Evolutionary conservation across 2,329 filamentous ascomycete species (phyloP), one percentile per base, ranked within the genome.

Genomic region (Pezicula carpinea): DNA sequence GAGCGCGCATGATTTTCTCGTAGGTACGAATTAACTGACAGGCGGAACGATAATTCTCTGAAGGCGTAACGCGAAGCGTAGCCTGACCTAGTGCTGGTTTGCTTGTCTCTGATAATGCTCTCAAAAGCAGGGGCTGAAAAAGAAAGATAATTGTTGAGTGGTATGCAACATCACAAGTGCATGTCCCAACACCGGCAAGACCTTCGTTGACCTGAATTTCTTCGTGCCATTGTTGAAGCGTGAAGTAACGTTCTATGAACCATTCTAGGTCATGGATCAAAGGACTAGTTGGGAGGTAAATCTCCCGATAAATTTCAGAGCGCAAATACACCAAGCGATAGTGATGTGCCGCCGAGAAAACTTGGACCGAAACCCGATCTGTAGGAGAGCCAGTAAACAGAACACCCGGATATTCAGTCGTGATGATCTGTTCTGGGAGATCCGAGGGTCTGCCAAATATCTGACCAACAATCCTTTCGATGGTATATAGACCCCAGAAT

Each of bases 401-500:
- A 29, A 29, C 13, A 29, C 26, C 26, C 4, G 63, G 64, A 51
- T 67, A 67, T 26, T 65, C 58, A 3, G 62, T 62, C 1, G 63
- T 66, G 46, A 67, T 67, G 38, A 66, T 65, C 1, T 63, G 56
- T 54, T 66, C 64, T 5, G 63, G 60, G n/a, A 67, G 52, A 47
- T 67, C 64, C 11, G 62, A 63, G 17, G 63, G 60, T 33, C 65
- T 60, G 18, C 65, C 64, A 48, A 66, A 64, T n/a, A 66, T 57
- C 48, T 67, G 65, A 3, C 64, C 63, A 23, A 65, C 59, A 17
- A 64, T 66, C 22, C 64, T 56, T 49, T 67, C 64, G 33, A 66
- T 59, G 36, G 63, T 60, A 44, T 67, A 67, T 2, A 67, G 53
- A 8, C 63, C 64, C 64, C 63, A 67, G 38, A 66, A 67, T 1